Conservation (phyloP, 345 rosid species). For the Raphanus sativus region DNA sequence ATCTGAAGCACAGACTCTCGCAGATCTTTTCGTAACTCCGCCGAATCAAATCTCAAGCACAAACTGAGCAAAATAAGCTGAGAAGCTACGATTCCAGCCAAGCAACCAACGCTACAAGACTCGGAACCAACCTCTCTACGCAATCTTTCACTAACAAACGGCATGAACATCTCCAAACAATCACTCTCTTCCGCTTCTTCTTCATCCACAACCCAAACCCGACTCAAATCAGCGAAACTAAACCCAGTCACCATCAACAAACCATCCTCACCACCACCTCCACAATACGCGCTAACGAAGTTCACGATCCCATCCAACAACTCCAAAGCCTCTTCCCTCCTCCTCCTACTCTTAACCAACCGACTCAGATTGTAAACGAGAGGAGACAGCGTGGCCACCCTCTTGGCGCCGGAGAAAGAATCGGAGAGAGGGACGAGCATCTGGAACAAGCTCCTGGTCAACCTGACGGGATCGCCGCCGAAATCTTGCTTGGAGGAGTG, state of each 20-base stretch:
- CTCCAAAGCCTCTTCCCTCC: conserved; percentile 45
- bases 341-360: too few relatives aligned
- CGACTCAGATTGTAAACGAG: conserved; percentile 52
- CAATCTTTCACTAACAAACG: conserved; percentile 45
- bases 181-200: conserved; percentile 37
- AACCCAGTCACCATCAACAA: conserved; percentile 40
- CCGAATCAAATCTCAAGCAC: conserved; percentile 53
- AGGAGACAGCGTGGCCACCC: conserved; percentile 60
- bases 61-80: conserved; percentile 56
- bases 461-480: conserved; percentile 25
- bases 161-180: conserved; percentile 55
- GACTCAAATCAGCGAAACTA: conserved; percentile 51
- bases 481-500: conserved; percentile 42
- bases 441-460: conserved; percentile 53
- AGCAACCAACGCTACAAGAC: conserved; percentile 43
- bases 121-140: conserved; percentile 41
- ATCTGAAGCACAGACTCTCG: conserved; percentile 45
- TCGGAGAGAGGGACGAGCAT: conserved; percentile 52
- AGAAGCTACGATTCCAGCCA: conserved; percentile 71
- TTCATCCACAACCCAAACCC: conserved; percentile 62
- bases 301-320: conserved; percentile 55
- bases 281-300: conserved; percentile 49
- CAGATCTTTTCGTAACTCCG: conserved; percentile 44
- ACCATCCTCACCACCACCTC: conserved; percentile 29
- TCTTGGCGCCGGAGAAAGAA: conserved; percentile 44